phyloP scores from a whole-genome alignment of 768 basidiomycete genomes.

The Hygrocybe punicea region DNA sequence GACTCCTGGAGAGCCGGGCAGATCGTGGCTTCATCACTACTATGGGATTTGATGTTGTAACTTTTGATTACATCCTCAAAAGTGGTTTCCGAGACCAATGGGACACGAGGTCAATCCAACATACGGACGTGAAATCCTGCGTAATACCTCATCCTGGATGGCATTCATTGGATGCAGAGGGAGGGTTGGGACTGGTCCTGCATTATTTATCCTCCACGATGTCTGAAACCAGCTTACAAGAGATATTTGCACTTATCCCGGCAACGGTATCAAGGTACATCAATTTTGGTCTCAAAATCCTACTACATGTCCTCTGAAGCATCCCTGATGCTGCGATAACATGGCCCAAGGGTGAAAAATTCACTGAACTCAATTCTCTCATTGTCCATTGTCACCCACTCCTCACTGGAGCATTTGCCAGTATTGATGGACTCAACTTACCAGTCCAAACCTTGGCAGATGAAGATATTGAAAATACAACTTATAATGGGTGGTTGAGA shows the following conservation, averaged over 20 bases:
- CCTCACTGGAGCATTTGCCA: slow-evolving; percentile 39
- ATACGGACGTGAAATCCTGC: slow-evolving; percentile 20
- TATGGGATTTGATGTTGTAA: slow-evolving; percentile 41
- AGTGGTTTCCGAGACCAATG: slow-evolving; percentile 31
- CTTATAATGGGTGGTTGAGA: slow-evolving; percentile 43
- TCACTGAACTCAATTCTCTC: slow-evolving; percentile 22
- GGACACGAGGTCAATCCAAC: slow-evolving; percentile 30
- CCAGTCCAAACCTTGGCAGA: slow-evolving; percentile 34
- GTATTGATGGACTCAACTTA: slow-evolving; percentile 40
- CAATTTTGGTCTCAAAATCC: slow-evolving; percentile 29
- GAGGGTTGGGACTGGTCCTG: slow-evolving; percentile 40
- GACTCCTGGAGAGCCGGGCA: slow-evolving; percentile 26
- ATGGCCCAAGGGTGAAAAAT: slow-evolving; percentile 29
- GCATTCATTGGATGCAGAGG: slow-evolving; percentile 38
- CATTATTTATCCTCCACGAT: slow-evolving; percentile 45
- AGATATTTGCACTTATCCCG: slow-evolving; percentile 46
- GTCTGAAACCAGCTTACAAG: slow-evolving; percentile 37
- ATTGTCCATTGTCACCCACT: slow-evolving; percentile 32
- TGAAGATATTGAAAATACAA: slow-evolving; percentile 41
- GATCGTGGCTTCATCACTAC: slow-evolving; percentile 45
- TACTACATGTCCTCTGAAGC: slow-evolving; percentile 24
- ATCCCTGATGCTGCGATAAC: slow-evolving; percentile 31
- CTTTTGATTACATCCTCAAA: slow-evolving; percentile 35
- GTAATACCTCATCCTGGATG: slow-evolving; percentile 23
- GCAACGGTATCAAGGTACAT: slow-evolving; percentile 36